These are phyloP conservation scores for Tephrocybe sp. DNA, from an alignment of 768 basidiomycete genomes.

Conservation along the genomic window DNA sequence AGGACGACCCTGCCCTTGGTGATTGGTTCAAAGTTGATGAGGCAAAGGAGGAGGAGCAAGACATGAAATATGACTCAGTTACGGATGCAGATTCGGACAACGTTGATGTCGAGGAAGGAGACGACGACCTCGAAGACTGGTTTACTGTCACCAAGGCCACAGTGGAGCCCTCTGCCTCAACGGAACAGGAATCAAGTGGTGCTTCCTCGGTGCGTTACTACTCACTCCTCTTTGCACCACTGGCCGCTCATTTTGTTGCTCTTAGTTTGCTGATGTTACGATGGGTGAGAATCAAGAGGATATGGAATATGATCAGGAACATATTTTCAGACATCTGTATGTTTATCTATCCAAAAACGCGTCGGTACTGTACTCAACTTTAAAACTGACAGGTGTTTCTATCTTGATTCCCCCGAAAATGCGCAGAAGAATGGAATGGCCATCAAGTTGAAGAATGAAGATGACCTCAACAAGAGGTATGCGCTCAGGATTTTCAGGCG, in stretches of 20 bases:
- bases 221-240: background rate
- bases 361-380: background rate
- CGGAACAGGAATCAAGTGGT: background rate
- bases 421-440: conserved; percentile 64
- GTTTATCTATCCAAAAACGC: conserved; percentile 25
- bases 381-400: conserved; percentile 64
- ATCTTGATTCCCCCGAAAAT: conserved; percentile 81
- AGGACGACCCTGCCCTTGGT: conserved; percentile 46
- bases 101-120: conserved; percentile 48
- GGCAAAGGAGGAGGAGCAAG: conserved; percentile 20
- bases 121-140: conserved; percentile 40
- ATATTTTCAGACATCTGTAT: conserved; percentile 83
- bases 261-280: conserved; percentile 32
- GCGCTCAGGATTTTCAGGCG: background rate
- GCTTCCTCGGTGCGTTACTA: conserved; percentile 10
- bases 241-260: background rate
- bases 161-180: conserved; percentile 6
- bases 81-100: conserved; percentile 74
- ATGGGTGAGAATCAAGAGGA: conserved; percentile 77
- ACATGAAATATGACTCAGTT: conserved; percentile 44
- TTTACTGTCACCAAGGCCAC: conserved; percentile 29
- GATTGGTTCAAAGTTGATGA: conserved; percentile 64
- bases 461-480: conserved; percentile 57
- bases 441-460: conserved; percentile 53
- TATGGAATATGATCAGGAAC: conserved; percentile 75